These are phyloP conservation scores for Calocybe cyanea DNA, from an alignment of 768 basidiomycete genomes.

Conservation along the genomic window DNA sequence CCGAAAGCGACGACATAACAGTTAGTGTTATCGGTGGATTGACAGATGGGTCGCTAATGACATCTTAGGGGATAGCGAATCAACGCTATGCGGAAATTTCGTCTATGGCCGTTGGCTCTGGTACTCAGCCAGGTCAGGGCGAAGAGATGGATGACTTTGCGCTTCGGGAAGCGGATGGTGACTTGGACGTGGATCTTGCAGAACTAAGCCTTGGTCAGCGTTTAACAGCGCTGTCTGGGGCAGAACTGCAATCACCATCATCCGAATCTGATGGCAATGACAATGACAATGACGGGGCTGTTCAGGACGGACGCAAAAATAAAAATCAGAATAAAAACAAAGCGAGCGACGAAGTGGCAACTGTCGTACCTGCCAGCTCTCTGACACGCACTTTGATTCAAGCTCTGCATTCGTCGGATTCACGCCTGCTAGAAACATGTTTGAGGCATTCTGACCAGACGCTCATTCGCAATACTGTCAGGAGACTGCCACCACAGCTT, in stretches of 20 bases:
- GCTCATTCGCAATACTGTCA: conserved; percentile 84
- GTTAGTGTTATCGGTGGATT: no score
- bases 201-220: conserved; percentile 92
- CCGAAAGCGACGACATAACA: no score
- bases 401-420: conserved; percentile 93
- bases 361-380: conserved; percentile 74
- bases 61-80: conserved; percentile 40
- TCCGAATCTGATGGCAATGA: conserved; percentile 47
- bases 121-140: conserved; percentile 60
- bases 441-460: conserved; percentile 75
- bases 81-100: conserved; percentile 69
- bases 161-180: conserved; percentile 54
- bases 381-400: conserved; percentile 93
- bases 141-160: conserved; percentile 49
- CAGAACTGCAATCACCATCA: conserved; percentile 44
- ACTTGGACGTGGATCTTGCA: conserved; percentile 79
- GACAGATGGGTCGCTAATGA: not conserved
- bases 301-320: no score
- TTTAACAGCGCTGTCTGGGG: conserved; percentile 67
- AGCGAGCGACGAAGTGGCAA: conserved; percentile 26
- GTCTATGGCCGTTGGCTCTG: conserved; percentile 61
- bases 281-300: not conserved
- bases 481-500: conserved; percentile 80
- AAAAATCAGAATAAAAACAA: conserved; percentile 29
- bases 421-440: conserved; percentile 82